Conservation (phyloP, 2,329 filamentous ascomycete species). For the Xylariaceae sp. region DNA sequence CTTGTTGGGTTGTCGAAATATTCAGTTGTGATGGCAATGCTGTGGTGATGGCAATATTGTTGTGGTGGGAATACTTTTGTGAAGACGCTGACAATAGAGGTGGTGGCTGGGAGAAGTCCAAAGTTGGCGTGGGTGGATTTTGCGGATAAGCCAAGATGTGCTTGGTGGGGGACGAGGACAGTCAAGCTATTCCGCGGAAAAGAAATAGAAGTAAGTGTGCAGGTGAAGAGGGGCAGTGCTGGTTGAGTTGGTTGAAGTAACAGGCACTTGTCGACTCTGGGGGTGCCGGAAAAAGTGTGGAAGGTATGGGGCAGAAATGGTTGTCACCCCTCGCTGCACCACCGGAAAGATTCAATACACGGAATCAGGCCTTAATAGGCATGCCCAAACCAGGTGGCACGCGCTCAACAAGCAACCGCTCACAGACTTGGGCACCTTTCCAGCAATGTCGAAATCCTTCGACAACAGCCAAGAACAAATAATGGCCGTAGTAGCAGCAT, state of each 20-base stretch:
- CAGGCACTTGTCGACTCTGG: background rate
- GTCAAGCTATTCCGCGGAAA: background rate
- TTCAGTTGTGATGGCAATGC: background rate
- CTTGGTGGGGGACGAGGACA: background rate
- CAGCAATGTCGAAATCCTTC: background rate
- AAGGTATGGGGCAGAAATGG: conserved; percentile 4
- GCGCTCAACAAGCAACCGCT: background rate
- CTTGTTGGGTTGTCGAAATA: background rate
- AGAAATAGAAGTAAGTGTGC: background rate
- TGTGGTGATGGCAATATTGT: background rate
- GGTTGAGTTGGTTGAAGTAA: background rate
- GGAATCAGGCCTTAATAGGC: background rate
- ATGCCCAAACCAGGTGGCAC: background rate
- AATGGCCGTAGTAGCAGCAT: background rate
- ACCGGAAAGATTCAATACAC: background rate
- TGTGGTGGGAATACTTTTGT: background rate
- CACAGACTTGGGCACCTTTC: background rate
- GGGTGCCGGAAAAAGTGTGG: background rate
- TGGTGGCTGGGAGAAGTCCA: background rate
- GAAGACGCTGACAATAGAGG: background rate
- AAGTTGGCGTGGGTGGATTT: background rate
- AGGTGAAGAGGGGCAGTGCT: background rate
- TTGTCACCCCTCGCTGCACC: background rate
- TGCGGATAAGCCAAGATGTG: background rate
- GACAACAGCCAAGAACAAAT: background rate